Base-by-base conservation (phyloP, 2,329 filamentous ascomycete genomes). In the Delphinella strobiligena region DNA sequence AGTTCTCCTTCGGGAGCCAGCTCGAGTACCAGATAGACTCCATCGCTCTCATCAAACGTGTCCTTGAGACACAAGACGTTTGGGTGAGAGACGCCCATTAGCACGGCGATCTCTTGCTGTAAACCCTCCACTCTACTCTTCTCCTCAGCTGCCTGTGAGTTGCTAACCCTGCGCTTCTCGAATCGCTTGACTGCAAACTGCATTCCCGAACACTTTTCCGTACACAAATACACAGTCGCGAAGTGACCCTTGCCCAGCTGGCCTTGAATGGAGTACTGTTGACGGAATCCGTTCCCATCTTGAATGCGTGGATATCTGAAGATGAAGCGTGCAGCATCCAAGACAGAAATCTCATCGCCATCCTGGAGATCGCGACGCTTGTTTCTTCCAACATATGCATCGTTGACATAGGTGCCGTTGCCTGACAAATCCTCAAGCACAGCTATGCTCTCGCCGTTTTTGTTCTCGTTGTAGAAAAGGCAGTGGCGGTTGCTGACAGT, bases 51-150 rank as follows among this genome's bases (percentile, higher is more conserved):
- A 53, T 93, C 84, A 57, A 94, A 98, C 0, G 87, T 94, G 49
- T 94, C 88, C 60, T 93, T 95, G 40, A 98, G 68, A 56, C 88
- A 95, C 11, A 98, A 69, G 38, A 98, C 74, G 49, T 93, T 91
- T 3, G 87, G 84, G 59, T 98, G 91, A 56, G 83, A 93, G 45
- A 98, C 86, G n/a, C 87, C 78, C 87, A 94, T 96, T 45, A 98
- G 66, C 12, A 98, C 85, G 16, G 85, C 89, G 56, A 98, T 93
- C 59, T 98, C 93, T 59, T 96, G 88, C 56, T 95, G 86, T 34
- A 96, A 63, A 2, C 85, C 81, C 44, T 94, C 86, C 4, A 80
- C 78, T 60, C 88, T 89, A 14, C 84, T 82, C 47, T 75, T 77
- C 49, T 95, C 87, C 18, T 47, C 45, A 4, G 45, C 42, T 4